Conservation (phyloP, 805 yeast genomes). For the Candida broadrunensis region DNA sequence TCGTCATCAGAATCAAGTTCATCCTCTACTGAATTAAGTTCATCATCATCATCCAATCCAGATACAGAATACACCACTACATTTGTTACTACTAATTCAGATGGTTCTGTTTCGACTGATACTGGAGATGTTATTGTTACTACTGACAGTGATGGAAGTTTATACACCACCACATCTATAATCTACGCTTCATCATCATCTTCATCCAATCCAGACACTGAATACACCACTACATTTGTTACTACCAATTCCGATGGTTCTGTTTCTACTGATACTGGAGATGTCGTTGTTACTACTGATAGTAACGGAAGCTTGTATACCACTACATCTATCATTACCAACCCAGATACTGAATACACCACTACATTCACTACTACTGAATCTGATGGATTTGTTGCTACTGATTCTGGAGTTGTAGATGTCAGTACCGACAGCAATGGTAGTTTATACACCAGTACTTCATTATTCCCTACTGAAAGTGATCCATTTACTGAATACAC, state of each 20-base stretch:
- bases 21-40: background rate
- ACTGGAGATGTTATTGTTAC: too few relatives aligned
- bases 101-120: constrained; percentile 9
- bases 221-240: constrained; percentile 6
- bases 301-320: constrained; percentile 6
- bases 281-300: constrained; percentile 9
- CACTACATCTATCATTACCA: constrained; percentile 2
- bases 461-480: background rate
- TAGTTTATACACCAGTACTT: too few relatives aligned
- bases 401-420: too few relatives aligned
- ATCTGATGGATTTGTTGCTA: background rate
- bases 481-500: constrained; percentile 6
- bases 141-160: constrained; percentile 8
- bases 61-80: background rate
- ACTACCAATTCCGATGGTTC: background rate
- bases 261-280: too few relatives aligned
- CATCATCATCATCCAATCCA: background rate
- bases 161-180: constrained; percentile 7
- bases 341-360: background rate
- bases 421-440: too few relatives aligned
- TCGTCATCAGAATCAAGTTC: too few relatives aligned
- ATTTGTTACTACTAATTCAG: constrained; percentile 9
- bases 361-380: background rate
- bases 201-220: background rate
- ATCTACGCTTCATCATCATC: too few relatives aligned